Evolutionary conservation across 1,284 basidiomycete genomes (phyloP), one percentile per base, ranked within the genome.

Genomic region (Inonotus hispidus): DNA sequence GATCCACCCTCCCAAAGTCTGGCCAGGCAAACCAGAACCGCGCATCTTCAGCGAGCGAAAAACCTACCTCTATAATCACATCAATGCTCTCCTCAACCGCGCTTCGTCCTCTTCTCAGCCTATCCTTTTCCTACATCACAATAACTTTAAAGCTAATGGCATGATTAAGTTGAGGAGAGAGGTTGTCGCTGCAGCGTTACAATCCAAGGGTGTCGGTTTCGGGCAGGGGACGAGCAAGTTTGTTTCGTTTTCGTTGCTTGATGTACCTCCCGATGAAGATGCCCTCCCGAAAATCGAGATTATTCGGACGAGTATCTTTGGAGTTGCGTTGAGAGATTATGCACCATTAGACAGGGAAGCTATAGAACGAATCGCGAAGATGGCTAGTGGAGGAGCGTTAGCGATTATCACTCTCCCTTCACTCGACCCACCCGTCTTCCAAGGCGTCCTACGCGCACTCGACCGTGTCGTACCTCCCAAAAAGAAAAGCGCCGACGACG

Each of bases 41-140:
- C 88, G 89, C 54, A 75, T 80, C 63, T 92, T 88, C 70, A 79
- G 77, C 60, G 82, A 83, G 71, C 86, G 87, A 71, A 92, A 92
- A 72, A 79, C 84, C 0, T 84, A 82, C 72, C 86, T 90, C 71
- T 88, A 84, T 74, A 79, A 84, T 77, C 85, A 86, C 72, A 92
- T 91, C 78, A 78, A 79, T 59, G 77, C 76, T 64, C 81, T 90
- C 63, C 79, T 92, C 66, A 71, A 82, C 60, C 73, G 76, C 56
- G 81, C 79, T 72, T 67, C 72, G 29, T 43, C 41, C 16, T 43
- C 16, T 16, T 68, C 75, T 32, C 41, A 60, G 23, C 87, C 89
- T 38, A 74, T 92, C 69, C 74, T 92, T 66, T 79, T 92, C 71
- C 79, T 92, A 56, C 80, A 83, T 60, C 86, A 90, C 73, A 77